Evolutionary conservation across 352 stramenopile genomes (phyloP), one percentile per base, ranked within the genome.

Genomic region (Globisporangium acanthophoron): DNA sequence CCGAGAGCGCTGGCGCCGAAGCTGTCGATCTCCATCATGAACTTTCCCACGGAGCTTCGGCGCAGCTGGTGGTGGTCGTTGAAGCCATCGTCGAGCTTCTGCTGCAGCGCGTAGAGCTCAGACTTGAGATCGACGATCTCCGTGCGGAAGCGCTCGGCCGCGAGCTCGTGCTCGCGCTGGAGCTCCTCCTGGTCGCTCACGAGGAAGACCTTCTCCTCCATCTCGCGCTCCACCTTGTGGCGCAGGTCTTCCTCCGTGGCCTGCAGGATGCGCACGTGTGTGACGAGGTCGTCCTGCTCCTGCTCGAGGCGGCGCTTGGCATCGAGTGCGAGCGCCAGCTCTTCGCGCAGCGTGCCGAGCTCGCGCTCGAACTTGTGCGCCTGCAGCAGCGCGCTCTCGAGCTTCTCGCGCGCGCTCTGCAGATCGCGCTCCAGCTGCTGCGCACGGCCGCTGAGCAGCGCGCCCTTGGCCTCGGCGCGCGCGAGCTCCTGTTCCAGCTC

Each of bases 91-190:
- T 85, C 80, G 52, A 70, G 68, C 53, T 88, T 88, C 39, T 89
- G 76, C 57, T 88, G 82, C 20, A 94, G 65, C 24, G 72, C 73
- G 46, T 80, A 90, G 9, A 94, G 65, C 67, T 94, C 85, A 50
- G 81, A 92, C 62, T 94, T 88, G 56, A 94, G 77, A 59, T 94
- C 85, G 69, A 92, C 73, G 44, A 94, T 91, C 66, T 94, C 80
- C 0, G 78, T 89, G 3, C 85, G 82, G 59, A 92, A 85, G 18
- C 85, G 80, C 64, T 94, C 85, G 15, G 63, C 73, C 20, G 76
- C 84, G 52, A 94, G 67, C 47, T 92, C 82, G 59, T 94, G 82
- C 61, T 91, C 80, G 5, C 67, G 79, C 59, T 90, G 71, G 29
- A 92, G 79, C 69, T 94, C 85, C 50, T 91, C 85, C 45, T 92